Conservation (phyloP, 2,329 filamentous ascomycete species). For the Xylaria sp. region DNA sequence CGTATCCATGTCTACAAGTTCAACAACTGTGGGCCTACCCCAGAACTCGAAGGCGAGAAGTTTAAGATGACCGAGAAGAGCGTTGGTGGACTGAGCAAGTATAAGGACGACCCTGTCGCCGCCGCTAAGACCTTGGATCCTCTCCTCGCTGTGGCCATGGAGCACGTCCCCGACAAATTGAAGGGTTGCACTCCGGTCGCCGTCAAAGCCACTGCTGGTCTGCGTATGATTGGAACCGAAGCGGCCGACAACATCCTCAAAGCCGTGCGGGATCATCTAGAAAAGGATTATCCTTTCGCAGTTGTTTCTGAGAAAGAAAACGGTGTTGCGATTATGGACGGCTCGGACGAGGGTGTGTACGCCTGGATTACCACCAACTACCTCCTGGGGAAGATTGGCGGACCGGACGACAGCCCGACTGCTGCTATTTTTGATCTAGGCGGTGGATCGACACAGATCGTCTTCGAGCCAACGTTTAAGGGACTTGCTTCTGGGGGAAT, state of each 20-base stretch:
- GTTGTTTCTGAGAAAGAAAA: conserved; percentile 86
- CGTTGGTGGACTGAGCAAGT: conserved; percentile 86
- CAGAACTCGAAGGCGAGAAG: conserved; percentile 89
- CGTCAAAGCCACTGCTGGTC: conserved; percentile 96
- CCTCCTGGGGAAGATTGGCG: conserved; percentile 95
- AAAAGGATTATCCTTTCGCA: conserved; percentile 92
- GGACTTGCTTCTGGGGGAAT: conserved; percentile 77
- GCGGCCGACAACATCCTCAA: conserved; percentile 85
- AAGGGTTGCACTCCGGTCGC: conserved; percentile 93
- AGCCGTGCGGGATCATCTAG: conserved; percentile 83
- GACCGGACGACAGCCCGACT: conserved; percentile 87
- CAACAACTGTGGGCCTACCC: conserved; percentile 97
- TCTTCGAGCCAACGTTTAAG: conserved; percentile 95
- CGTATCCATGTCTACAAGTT: conserved; percentile 99
- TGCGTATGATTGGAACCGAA: conserved; percentile 85
- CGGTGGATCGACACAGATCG: conserved; percentile 97
- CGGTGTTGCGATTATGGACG: conserved; percentile 97
- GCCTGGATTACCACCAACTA: conserved; percentile 99
- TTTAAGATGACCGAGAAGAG: conserved; percentile 94
- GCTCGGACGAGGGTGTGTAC: conserved; percentile 95
- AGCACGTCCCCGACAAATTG: conserved; percentile 85
- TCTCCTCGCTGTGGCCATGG: conserved; percentile 86
- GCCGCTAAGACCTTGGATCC: conserved; percentile 90
- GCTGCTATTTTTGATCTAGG: conserved; percentile 96
- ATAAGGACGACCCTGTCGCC: conserved; percentile 83